A percentile compares a stretch with the other conserved stretches of the same genome.
phyloP scores from a whole-genome alignment of 257 asterid species.

The Nicotiana tabacum region DNA sequence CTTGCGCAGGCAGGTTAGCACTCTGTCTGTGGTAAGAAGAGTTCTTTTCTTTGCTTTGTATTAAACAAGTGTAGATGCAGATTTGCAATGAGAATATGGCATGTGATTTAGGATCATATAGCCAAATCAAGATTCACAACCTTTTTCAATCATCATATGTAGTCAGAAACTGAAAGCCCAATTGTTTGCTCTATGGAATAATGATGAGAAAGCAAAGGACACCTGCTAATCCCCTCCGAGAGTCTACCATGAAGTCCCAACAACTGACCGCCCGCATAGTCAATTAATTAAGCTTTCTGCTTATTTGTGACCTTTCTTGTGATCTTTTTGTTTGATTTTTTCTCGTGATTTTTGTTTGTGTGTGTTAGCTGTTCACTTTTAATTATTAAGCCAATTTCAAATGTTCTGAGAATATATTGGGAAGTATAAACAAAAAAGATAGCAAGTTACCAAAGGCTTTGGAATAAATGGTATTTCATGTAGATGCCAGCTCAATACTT shows the following conservation, averaged over 20 bases:
- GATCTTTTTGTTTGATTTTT: not conserved
- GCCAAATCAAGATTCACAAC: too few species aligned
- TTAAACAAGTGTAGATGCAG: not conserved
- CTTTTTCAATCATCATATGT: too few species aligned
- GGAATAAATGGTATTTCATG: not conserved
- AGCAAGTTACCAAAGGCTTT: not conserved
- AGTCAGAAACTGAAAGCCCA: not conserved
- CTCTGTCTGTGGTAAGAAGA: not conserved
- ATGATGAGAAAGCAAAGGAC: not conserved
- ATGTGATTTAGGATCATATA: too few species aligned
- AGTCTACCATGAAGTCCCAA: too few species aligned
- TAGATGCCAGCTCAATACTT: not conserved
- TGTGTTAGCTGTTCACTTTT: too few species aligned
- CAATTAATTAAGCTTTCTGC: too few species aligned
- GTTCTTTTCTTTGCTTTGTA: not conserved
- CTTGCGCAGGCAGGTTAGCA: not conserved
- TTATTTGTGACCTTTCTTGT: too few species aligned
- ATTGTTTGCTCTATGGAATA: not conserved
- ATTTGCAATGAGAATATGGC: too few species aligned
- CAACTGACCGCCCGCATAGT: too few species aligned
- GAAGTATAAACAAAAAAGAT: not conserved
- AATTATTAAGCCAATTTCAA: too few species aligned
- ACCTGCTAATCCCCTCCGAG: not conserved
- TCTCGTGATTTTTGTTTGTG: too few species aligned
- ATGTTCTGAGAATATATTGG: not conserved